phyloP scores from a whole-genome alignment of 1,284 basidiomycete species.

The Pholiota adiposa region DNA sequence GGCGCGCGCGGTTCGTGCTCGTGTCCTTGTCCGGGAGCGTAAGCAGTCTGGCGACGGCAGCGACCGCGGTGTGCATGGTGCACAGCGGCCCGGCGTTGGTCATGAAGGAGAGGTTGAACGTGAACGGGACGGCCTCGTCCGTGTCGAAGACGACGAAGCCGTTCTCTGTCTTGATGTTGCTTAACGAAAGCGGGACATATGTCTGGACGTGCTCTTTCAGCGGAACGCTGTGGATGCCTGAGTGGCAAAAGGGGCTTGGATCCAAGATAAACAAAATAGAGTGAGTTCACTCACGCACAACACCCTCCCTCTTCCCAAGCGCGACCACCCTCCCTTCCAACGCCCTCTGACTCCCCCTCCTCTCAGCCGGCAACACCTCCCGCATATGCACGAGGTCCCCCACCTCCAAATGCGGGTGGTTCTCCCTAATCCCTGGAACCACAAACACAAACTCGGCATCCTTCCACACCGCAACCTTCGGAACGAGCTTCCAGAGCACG shows the following conservation, averaged over 20 bases:
- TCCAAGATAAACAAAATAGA: neutral
- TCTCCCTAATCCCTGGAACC: conserved; percentile 48
- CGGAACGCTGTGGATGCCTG: conserved; percentile 43
- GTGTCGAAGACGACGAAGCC: conserved; percentile 35
- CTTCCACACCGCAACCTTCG: conserved; percentile 39
- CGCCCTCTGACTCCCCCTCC: conserved; percentile 38
- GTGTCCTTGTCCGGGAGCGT: conserved; percentile 6
- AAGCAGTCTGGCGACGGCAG: conserved; percentile 31
- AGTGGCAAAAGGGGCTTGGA: neutral
- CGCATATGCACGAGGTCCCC: conserved; percentile 48
- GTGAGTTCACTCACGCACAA: conserved; percentile 39
- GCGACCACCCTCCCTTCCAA: conserved; percentile 42
- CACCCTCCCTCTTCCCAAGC: conserved; percentile 45
- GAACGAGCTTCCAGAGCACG: conserved; percentile 41
- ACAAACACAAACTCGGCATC: conserved; percentile 40
- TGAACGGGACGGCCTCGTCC: conserved; percentile 38
- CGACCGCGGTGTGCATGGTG: conserved; percentile 43
- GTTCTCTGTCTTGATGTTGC: conserved; percentile 29
- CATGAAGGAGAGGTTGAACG: conserved; percentile 50
- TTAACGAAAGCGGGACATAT: conserved; percentile 26
- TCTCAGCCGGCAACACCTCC: conserved; percentile 38
- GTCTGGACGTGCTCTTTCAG: conserved; percentile 41
- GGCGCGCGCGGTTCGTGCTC: conserved; percentile 34
- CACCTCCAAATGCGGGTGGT: conserved; percentile 44
- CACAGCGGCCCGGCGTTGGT: conserved; percentile 43